Percentiles rank a stretch among this genome's conserved stretches.
Conservation (phyloP, 371 early-diverging fungal species). For the Haplosporangium sp. region DNA sequence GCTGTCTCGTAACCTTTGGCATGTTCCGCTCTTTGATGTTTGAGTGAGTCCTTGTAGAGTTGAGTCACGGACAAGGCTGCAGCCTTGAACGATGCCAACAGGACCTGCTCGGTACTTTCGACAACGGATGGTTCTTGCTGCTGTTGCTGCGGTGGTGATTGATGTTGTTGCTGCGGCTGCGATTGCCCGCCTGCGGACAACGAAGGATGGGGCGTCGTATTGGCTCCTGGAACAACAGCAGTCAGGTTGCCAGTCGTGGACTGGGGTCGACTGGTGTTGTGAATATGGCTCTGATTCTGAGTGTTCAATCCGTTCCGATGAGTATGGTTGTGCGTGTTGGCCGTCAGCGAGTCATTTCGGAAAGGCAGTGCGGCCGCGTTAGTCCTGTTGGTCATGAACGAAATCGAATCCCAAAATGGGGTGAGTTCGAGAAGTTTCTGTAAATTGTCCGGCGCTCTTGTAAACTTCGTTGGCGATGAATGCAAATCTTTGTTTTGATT, state of each 20-base stretch:
- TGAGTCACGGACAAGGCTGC: conserved; percentile 79
- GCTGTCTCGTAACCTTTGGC: conserved; percentile 80
- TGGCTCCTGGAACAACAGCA: conserved; percentile 3
- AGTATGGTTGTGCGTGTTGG: conserved; percentile 9
- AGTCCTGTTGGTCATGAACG: conserved; percentile 33
- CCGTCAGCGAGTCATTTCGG: conserved; percentile 33
- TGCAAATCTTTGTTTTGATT: no score
- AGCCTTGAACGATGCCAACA: conserved; percentile 72
- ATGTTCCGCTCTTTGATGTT: conserved; percentile 71
- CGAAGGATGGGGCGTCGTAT: background rate
- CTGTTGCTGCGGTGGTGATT: conserved; percentile 7
- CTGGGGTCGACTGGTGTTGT: background rate
- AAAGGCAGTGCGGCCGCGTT: conserved; percentile 9
- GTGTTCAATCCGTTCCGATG: background rate
- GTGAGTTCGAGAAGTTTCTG: no score
- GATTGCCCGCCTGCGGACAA: no score
- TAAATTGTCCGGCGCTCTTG: no score
- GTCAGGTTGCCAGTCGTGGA: conserved; percentile 1
- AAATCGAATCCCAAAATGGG: background rate
- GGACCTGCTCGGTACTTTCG: conserved; percentile 60
- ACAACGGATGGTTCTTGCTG: conserved; percentile 7
- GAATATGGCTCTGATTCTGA: conserved; percentile 8
- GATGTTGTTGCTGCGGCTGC: conserved; percentile 1
- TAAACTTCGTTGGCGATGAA: no score
- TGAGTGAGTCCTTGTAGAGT: conserved; percentile 76